Conservation (phyloP, 2,329 filamentous ascomycete species). For the Cordyceps javanica region DNA sequence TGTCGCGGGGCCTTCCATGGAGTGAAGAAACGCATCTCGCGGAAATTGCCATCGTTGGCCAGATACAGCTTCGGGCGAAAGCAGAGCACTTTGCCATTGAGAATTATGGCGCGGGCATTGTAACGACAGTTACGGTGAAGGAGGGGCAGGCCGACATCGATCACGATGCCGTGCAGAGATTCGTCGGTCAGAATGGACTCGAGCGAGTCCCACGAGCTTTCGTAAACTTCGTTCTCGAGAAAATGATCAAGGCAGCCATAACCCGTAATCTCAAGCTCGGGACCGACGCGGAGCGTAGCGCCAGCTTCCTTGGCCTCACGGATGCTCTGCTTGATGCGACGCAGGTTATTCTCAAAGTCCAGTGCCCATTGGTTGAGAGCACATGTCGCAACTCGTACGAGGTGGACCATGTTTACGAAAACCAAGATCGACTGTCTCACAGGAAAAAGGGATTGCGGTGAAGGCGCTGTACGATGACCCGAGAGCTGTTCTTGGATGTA, state of each 20-base stretch:
- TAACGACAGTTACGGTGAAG: slow-evolving; percentile 30
- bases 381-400: slow-evolving; percentile 30
- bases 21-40: slow-evolving; percentile 36
- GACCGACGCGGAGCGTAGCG: slow-evolving; percentile 56
- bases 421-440: too few species aligned
- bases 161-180: slow-evolving; percentile 23
- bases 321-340: slow-evolving; percentile 59
- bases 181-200: slow-evolving; percentile 26
- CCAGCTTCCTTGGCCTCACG: slow-evolving; percentile 51
- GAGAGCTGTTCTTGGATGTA: neutral
- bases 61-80: slow-evolving; percentile 22
- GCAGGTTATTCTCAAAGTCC: slow-evolving; percentile 58
- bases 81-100: slow-evolving; percentile 22
- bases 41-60: slow-evolving; percentile 31
- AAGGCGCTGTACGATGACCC: neutral
- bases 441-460: neutral
- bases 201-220: slow-evolving; percentile 27
- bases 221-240: slow-evolving; percentile 27
- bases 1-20: slow-evolving; percentile 31
- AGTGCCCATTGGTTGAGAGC: slow-evolving; percentile 36
- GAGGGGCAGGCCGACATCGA: slow-evolving; percentile 24
- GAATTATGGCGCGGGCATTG: slow-evolving; percentile 31
- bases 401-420: slow-evolving; percentile 22
- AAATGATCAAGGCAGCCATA: slow-evolving; percentile 29
- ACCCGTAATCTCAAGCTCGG: slow-evolving; percentile 37